Percentiles rank a stretch among this genome's conserved stretches.
These are phyloP conservation scores for Candida gorgasii DNA, from an alignment of 805 yeast genomes.

Conservation along the genomic window DNA sequence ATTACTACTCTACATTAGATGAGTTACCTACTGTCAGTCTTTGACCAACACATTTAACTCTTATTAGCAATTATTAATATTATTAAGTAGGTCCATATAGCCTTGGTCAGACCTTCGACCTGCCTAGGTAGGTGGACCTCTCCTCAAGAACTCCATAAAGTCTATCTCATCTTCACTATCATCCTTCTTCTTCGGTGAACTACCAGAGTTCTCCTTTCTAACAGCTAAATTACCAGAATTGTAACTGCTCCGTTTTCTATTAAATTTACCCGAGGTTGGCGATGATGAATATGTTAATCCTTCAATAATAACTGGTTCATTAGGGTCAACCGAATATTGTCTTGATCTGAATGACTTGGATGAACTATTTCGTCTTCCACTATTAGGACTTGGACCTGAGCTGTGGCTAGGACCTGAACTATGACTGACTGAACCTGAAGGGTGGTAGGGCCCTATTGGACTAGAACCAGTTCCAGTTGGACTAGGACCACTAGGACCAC, in stretches of 20 bases:
- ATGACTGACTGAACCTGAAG: too few relatives aligned
- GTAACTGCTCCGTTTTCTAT: conserved; percentile 14
- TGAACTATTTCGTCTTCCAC: conserved; percentile 13
- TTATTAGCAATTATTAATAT: too few relatives aligned
- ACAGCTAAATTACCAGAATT: conserved; percentile 16
- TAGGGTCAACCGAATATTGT: conserved; percentile 22
- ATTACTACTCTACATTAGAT: too few relatives aligned
- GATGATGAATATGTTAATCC: conserved; percentile 15
- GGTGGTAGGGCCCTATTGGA: neutral
- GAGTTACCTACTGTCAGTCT: too few relatives aligned
- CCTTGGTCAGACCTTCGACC: too few relatives aligned
- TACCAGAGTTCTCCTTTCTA: conserved; percentile 13
- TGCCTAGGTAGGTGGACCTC: conserved; percentile 42
- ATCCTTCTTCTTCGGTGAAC: conserved; percentile 14
- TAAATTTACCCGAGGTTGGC: neutral
- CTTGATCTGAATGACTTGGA: conserved; percentile 17
- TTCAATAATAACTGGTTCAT: conserved; percentile 19
- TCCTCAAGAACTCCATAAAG: conserved; percentile 46
- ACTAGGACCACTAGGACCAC: too few relatives aligned
- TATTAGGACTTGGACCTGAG: neutral
- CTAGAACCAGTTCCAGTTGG: neutral
- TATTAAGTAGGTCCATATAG: too few relatives aligned
- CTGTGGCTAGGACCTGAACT: neutral
- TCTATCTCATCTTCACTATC: conserved; percentile 42
- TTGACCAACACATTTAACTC: too few relatives aligned